phyloP scores from a whole-genome alignment of 2,329 filamentous ascomycete genomes.

The Pyrenophora seminiperda region DNA sequence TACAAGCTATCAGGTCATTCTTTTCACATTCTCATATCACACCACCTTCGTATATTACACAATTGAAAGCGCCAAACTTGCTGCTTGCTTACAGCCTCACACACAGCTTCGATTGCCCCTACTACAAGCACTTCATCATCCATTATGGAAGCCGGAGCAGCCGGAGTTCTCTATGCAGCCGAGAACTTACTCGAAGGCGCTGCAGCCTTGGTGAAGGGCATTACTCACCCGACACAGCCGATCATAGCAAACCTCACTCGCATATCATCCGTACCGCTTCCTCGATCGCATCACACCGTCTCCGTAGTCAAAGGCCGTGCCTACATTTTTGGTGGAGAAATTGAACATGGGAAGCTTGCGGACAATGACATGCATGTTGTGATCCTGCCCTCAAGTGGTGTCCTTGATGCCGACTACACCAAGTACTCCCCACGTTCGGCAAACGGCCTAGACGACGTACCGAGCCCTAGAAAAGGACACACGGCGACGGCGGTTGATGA shows the following conservation, averaged over 20 bases:
- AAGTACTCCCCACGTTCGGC: constrained; percentile 40
- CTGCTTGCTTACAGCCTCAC: background rate
- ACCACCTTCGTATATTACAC: background rate
- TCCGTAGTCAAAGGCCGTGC: constrained; percentile 60
- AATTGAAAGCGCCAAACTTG: background rate
- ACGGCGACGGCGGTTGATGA: constrained; percentile 51
- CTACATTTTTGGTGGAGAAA: constrained; percentile 62
- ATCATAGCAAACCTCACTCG: constrained; percentile 58
- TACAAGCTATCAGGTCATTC: constrained; percentile 12
- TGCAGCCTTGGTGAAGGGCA: constrained; percentile 55
- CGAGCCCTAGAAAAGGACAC: constrained; percentile 50
- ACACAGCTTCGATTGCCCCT: background rate
- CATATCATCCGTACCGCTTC: constrained; percentile 53
- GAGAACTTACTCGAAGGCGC: constrained; percentile 47
- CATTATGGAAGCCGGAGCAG: constrained; percentile 46
- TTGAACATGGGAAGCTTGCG: constrained; percentile 48
- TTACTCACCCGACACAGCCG: constrained; percentile 57
- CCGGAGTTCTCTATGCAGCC: constrained; percentile 47
- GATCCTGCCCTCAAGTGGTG: constrained; percentile 55
- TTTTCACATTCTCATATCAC: constrained; percentile 2
- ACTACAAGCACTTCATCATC: constrained; percentile 45
- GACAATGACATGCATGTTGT: constrained; percentile 59
- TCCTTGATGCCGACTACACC: constrained; percentile 51
- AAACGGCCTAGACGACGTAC: constrained; percentile 39
- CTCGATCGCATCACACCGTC: constrained; percentile 58